These are phyloP conservation scores for Penicillium sp. DNA, from an alignment of 2,329 filamentous ascomycete genomes.

Conservation along the genomic window DNA sequence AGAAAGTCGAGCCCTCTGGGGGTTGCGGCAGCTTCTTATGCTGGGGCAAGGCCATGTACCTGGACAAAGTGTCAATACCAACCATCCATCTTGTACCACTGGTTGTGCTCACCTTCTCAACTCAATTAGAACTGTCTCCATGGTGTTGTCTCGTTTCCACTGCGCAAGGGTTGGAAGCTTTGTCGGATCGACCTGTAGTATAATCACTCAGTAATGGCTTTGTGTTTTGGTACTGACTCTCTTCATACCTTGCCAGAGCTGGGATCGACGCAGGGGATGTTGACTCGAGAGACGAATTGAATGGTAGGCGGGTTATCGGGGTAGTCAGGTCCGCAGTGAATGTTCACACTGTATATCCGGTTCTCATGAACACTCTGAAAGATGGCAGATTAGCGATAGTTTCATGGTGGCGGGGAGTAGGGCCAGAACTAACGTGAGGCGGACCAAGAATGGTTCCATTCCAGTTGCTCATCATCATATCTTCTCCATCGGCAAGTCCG, in stretches of 20 bases:
- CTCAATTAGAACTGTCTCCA: conserved; percentile 90
- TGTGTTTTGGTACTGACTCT: not conserved
- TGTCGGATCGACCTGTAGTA: conserved; percentile 68
- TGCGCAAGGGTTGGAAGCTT: conserved; percentile 81
- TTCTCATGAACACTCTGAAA: conserved; percentile 90
- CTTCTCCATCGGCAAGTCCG: conserved; percentile 88
- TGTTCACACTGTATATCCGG: conserved; percentile 96
- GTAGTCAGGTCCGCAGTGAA: conserved; percentile 88
- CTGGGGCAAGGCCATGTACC: conserved; percentile 86
- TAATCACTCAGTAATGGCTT: conserved; percentile 9
- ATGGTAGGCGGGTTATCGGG: conserved; percentile 86
- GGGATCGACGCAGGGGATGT: conserved; percentile 88
- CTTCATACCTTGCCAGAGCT: conserved; percentile 66
- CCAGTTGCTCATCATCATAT: conserved; percentile 97
- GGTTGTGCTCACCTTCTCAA: conserved; percentile 63
- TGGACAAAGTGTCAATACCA: conserved; percentile 42
- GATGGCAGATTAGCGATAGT: conserved; percentile 14
- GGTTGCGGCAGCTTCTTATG: conserved; percentile 97
- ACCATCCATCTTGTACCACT: not conserved
- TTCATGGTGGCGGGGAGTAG: not conserved
- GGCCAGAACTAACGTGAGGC: conserved; percentile 70
- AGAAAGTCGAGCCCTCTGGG: conserved; percentile 72
- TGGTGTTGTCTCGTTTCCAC: conserved; percentile 91
- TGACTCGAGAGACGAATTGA: conserved; percentile 90
- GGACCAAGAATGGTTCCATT: conserved; percentile 96